Evolutionary conservation across 2,329 filamentous ascomycete species (phyloP), one percentile per base, ranked within the genome.

Genomic region (Talaromyces sp.): DNA sequence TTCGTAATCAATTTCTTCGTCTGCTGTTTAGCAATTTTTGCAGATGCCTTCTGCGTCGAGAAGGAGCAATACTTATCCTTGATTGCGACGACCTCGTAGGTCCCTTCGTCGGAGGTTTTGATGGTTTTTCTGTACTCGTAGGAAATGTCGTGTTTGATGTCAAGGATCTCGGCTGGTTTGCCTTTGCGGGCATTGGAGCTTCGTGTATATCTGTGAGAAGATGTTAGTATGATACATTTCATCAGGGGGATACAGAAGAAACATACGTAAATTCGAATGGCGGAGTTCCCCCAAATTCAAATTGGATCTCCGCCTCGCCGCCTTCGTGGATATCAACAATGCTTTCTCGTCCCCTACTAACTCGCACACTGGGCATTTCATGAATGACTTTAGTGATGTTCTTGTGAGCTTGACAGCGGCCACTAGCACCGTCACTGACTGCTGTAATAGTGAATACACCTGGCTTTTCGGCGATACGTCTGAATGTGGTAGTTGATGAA

Each of bases 321-420:
- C 95, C 95, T 80, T 99, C 93, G 75, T 98, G 96, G 66, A 99
- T 99, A 73, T 98, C 95, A 39, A 96, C 88, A 67, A 90, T 87
- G 6, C 88, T 86, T 64, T 91, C 88, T 65, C 85, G 85, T 33
- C 96, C 96, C 70, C 91, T 90, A 71, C 90, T 93, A 68, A 99
- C 91, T 68, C 88, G 88, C 54, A 97, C 96, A 64, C 90, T 93
- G 2, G 95, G 95, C 79, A 98, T 89, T 58, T 92, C 89, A 73
- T 98, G 95, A 69, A 99, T 96, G 6, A 84, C 83, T 76, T 96
- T 96, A 59, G 84, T 85, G 57, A 97, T 85, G 65, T 90, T 84
- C 62, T 92, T 89, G 7, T 86, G 83, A 0, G 93, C 91, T 62
- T 89, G 90, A 74, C 96, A 99, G 70, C 93, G 89, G 18, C 79